Evolutionary conservation across 2,329 filamentous ascomycete species (phyloP), one percentile per base, ranked within the genome.

Genomic region (Knufia fluminis): DNA sequence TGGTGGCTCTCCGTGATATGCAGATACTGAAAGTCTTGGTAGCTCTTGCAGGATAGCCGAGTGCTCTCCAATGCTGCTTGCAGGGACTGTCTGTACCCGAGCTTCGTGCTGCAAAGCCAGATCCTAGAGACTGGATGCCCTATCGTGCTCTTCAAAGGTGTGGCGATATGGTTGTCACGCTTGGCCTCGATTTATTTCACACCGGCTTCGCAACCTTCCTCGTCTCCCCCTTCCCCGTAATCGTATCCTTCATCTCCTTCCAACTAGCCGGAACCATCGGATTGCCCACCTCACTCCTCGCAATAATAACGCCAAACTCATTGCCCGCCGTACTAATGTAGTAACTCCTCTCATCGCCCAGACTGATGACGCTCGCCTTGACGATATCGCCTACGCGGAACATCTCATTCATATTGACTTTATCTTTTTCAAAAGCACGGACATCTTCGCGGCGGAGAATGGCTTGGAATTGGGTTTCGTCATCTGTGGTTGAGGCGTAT

Each of bases 201-300:
- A 86, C 86, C 22, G 92, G 92, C 70, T 94, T 92, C 17, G 92
- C 92, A 52, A 96, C 92, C 73, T 98, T 98, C 66, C 92, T 82
- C 57, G 71, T 70, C 75, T 97, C 92, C 57, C 75, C 80, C 40
- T 73, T 63, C 2, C 88, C 89, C 4, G 84, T 94, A 61, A 84
- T 80, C 0, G 82, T 80, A 71, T 97, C 91, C 62, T 79, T 78
- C 71, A 94, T 94, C 69, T 97, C 91, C 71, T 84, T 94, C 92
- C 92, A 98, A 67, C 83, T 94, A 49, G 94, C 78, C 1, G 92
- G 91, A 61, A 85, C 85, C 89, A 97, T 94, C 60, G 85, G 79
- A 68, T 94, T 91, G 1, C 90, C 90, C 2, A 78, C 79, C 64
- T 94, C 88, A 63, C 88, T 94, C 59, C 79, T 83, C 8, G 91